These are phyloP conservation scores for Pythium dissotocum DNA, from an alignment of 352 stramenopile species.

Conservation along the genomic window DNA sequence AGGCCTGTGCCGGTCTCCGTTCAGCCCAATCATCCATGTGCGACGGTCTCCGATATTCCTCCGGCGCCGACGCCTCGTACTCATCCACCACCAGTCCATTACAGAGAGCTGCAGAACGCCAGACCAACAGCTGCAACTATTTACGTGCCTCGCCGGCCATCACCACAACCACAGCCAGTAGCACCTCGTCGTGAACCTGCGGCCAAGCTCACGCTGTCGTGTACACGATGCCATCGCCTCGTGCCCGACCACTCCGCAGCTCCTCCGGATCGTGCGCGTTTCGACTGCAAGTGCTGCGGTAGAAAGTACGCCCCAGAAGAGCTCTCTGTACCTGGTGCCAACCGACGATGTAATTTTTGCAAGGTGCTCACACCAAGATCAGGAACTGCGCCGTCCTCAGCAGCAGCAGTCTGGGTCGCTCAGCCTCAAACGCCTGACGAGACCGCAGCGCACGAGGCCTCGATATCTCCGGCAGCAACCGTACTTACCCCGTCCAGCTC, in stretches of 20 bases:
- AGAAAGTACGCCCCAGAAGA: slow-evolving; percentile 4
- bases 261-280: not conserved
- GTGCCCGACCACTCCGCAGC: not conserved
- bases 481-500: too few relatives aligned
- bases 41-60: not conserved
- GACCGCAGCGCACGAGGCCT: not conserved
- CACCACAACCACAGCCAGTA: not conserved
- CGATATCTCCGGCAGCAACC: not conserved
- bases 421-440: not conserved
- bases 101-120: too few relatives aligned
- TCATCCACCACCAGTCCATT: not conserved
- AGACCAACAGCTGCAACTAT: not conserved
- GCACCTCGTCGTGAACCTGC: too few relatives aligned
- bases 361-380: not conserved
- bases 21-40: not conserved
- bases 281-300: slow-evolving; percentile 14
- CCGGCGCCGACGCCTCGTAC: not conserved
- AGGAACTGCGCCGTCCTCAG: not conserved
- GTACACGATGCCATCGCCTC: slow-evolving; percentile 11
- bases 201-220: slow-evolving; percentile 2
- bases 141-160: not conserved
- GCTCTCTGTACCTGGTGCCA: slow-evolving; percentile 5
- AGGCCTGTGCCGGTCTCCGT: too few relatives aligned
- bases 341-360: slow-evolving; percentile 7
- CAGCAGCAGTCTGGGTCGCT: not conserved